Conservation (phyloP, 306 rosid species). For the Vicia villosa region DNA sequence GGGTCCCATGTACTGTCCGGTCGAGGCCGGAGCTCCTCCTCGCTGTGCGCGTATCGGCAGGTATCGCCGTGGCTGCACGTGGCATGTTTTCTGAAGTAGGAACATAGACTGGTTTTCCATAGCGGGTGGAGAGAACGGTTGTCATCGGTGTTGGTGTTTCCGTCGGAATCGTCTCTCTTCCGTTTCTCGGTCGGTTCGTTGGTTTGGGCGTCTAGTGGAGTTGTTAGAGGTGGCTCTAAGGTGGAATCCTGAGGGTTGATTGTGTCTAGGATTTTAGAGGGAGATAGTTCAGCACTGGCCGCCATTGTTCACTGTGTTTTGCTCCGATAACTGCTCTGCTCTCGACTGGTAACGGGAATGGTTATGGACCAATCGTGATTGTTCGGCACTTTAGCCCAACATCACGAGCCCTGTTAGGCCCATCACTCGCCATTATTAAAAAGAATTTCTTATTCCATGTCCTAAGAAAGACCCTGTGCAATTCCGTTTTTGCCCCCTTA, state of each 20-base stretch:
- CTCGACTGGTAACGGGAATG: neutral
- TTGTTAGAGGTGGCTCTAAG: neutral
- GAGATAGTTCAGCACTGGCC: slow-evolving; percentile 40
- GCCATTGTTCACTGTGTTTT: slow-evolving; percentile 51
- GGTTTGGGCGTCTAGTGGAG: slow-evolving; percentile 15
- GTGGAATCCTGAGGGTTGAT: slow-evolving; percentile 49
- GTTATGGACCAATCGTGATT: neutral
- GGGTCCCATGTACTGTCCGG: slow-evolving; percentile 96
- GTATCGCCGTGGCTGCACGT: slow-evolving; percentile 74
- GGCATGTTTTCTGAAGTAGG: slow-evolving; percentile 63
- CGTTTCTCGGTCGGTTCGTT: slow-evolving; percentile 54
- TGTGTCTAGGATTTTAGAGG: slow-evolving; percentile 44
- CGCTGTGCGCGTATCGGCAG: slow-evolving; percentile 85
- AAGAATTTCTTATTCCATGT: too few relatives aligned
- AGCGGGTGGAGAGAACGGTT: slow-evolving; percentile 53
- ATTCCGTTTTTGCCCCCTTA: too few relatives aligned
- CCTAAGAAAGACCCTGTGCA: too few relatives aligned
- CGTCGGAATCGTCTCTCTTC: slow-evolving; percentile 60
- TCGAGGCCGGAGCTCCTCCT: slow-evolving; percentile 82
- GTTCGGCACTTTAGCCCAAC: neutral
- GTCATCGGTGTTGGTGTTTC: slow-evolving; percentile 14
- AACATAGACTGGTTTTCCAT: slow-evolving; percentile 93
- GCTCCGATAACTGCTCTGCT: neutral
- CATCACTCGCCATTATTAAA: slow-evolving; percentile 6
- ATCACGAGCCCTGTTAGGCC: neutral